Conservation (phyloP, 2,329 filamentous ascomycete species). For the Diaporthe velutina region DNA sequence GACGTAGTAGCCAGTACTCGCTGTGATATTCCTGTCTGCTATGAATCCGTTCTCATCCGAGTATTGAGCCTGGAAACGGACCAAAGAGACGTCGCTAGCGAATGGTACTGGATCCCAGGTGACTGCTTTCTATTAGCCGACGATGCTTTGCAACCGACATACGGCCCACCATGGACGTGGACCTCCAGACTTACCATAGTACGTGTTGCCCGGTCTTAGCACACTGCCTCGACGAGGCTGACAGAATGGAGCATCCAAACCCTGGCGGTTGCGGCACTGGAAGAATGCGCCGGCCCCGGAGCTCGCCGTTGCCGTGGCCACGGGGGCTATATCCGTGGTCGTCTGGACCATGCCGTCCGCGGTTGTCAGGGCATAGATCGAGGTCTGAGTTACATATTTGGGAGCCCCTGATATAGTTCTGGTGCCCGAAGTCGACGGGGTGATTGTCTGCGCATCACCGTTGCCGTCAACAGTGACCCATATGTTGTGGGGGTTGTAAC, state of each 20-base stretch:
- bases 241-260: slow-evolving; percentile 49
- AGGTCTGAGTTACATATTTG: slow-evolving; percentile 45
- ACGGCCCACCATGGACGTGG: neutral
- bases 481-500: slow-evolving; percentile 53
- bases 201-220: slow-evolving; percentile 48
- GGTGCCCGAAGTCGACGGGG: slow-evolving; percentile 44
- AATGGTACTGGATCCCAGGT: slow-evolving; percentile 50
- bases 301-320: slow-evolving; percentile 47
- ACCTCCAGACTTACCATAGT: slow-evolving; percentile 52
- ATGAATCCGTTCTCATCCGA: slow-evolving; percentile 40
- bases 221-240: slow-evolving; percentile 47
- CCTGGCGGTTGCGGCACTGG: slow-evolving; percentile 46
- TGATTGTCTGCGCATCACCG: slow-evolving; percentile 47
- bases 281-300: slow-evolving; percentile 47
- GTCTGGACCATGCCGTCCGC: slow-evolving; percentile 44
- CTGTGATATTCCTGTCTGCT: slow-evolving; percentile 40
- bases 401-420: slow-evolving; percentile 49
- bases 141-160: neutral
- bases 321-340: slow-evolving; percentile 49
- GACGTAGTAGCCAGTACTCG: slow-evolving; percentile 47
- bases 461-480: slow-evolving; percentile 51
- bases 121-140: slow-evolving; percentile 43
- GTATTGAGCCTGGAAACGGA: slow-evolving; percentile 43
- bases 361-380: slow-evolving; percentile 47
- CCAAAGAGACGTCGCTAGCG: slow-evolving; percentile 39